Conservation (phyloP, 352 stramenopile species). For the Phytophthora rubi region DNA sequence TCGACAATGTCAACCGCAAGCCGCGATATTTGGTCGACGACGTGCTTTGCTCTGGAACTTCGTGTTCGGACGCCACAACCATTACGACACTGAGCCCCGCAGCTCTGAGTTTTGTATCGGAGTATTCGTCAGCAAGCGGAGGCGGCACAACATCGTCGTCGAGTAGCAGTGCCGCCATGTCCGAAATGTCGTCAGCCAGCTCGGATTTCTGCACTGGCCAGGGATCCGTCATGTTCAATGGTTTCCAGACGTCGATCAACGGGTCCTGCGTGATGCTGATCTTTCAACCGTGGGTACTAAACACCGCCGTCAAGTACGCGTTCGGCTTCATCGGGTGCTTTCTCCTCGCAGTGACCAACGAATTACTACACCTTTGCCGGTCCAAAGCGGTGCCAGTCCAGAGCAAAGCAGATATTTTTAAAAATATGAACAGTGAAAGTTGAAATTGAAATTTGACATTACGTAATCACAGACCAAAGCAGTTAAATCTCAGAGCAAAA, state of each 20-base stretch:
- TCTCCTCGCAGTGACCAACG: slow-evolving; percentile 53
- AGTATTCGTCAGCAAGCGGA: slow-evolving; percentile 13
- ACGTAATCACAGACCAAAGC: no score
- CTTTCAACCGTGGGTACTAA: slow-evolving; percentile 72
- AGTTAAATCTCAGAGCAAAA: no score
- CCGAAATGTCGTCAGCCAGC: slow-evolving; percentile 13
- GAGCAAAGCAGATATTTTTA: no score
- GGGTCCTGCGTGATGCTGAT: slow-evolving; percentile 65
- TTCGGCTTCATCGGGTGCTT: slow-evolving; percentile 64
- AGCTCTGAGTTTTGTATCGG: slow-evolving; percentile 27
- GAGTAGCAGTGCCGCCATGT: not conserved
- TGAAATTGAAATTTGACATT: no score
- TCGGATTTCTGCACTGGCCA: slow-evolving; percentile 51
- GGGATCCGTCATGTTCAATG: slow-evolving; percentile 75
- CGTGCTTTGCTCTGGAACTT: slow-evolving; percentile 48
- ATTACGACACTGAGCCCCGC: slow-evolving; percentile 51
- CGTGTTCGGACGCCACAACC: slow-evolving; percentile 56
- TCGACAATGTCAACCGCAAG: slow-evolving; percentile 52
- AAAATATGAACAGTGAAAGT: no score
- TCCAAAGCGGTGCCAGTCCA: no score
- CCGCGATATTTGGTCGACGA: slow-evolving; percentile 49
- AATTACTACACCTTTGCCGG: no score
- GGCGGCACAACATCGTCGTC: not conserved
- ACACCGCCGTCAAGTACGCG: slow-evolving; percentile 64
- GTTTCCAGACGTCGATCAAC: slow-evolving; percentile 67